phyloP scores from a whole-genome alignment of 1,284 basidiomycete species.

The Veloboletus limbatus region DNA sequence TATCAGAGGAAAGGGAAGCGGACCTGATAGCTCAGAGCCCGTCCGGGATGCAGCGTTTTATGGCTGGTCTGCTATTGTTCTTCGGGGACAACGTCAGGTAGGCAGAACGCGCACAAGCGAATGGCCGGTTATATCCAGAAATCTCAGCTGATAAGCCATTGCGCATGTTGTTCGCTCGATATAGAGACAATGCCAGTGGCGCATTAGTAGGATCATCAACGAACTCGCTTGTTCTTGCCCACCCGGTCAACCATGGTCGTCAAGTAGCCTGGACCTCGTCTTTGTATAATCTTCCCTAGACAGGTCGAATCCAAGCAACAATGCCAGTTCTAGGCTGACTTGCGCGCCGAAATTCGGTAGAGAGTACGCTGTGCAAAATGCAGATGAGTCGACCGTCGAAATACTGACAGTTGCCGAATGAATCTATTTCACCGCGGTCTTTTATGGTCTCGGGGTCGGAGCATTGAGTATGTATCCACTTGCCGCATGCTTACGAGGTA shows the following conservation, averaged over 20 bases:
- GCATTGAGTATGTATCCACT: too few species aligned
- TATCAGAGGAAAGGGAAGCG: slow-evolving; percentile 1
- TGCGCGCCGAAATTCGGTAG: neutral
- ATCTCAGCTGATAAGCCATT: too few species aligned
- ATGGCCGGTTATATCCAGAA: slow-evolving; percentile 6
- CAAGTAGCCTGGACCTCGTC: neutral
- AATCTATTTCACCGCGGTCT: too few species aligned
- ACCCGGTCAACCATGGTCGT: neutral
- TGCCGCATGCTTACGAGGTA: too few species aligned
- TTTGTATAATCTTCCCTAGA: neutral
- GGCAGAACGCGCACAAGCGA: too few species aligned
- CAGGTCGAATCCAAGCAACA: neutral
- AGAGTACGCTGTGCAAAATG: neutral
- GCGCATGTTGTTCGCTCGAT: too few species aligned
- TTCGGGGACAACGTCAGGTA: neutral
- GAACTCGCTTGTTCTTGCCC: too few species aligned
- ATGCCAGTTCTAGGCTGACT: too few species aligned
- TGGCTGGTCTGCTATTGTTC: slow-evolving; percentile 17
- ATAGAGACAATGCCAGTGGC: too few species aligned
- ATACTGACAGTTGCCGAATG: too few species aligned
- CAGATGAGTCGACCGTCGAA: neutral
- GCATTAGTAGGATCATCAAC: too few species aligned
- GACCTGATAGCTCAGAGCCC: neutral
- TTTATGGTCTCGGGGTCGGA: too few species aligned
- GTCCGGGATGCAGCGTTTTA: slow-evolving; percentile 17